These are phyloP conservation scores for Colletotrichum endophyticum DNA, from an alignment of 2,329 filamentous ascomycete species.

Conservation along the genomic window DNA sequence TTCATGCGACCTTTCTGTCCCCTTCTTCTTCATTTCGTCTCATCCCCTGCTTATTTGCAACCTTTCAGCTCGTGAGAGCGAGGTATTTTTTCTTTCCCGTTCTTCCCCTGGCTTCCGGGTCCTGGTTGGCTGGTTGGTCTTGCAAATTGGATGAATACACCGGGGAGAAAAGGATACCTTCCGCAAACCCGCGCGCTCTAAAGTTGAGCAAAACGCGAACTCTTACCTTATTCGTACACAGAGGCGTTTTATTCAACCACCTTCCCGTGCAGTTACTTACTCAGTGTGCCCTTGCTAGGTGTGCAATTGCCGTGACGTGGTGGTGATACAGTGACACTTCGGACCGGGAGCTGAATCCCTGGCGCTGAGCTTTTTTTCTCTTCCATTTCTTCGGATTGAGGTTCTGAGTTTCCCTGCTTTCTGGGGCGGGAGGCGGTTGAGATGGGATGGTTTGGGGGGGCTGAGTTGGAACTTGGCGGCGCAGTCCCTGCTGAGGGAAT, in stretches of 20 bases:
- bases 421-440: neutral
- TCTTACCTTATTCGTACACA: neutral
- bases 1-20: neutral
- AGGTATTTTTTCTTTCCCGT: neutral
- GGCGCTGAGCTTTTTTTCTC: neutral
- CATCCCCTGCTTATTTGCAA: neutral
- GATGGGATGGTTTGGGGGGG: constrained; percentile 4
- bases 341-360: constrained; percentile 2
- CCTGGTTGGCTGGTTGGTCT: neutral
- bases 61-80: neutral
- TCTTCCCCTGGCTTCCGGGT: neutral
- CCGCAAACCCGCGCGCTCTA: neutral
- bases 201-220: neutral
- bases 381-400: neutral
- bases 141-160: neutral
- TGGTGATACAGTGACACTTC: neutral
- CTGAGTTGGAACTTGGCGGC: neutral
- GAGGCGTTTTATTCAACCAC: neutral
- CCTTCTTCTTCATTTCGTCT: neutral
- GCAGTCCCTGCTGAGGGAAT: constrained; percentile 14
- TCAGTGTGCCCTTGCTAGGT: neutral
- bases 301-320: neutral
- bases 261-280: neutral
- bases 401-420: neutral
- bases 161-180: neutral